phyloP scores from a whole-genome alignment of 176 grass and related monocot species.

The Triticum monococcum region DNA sequence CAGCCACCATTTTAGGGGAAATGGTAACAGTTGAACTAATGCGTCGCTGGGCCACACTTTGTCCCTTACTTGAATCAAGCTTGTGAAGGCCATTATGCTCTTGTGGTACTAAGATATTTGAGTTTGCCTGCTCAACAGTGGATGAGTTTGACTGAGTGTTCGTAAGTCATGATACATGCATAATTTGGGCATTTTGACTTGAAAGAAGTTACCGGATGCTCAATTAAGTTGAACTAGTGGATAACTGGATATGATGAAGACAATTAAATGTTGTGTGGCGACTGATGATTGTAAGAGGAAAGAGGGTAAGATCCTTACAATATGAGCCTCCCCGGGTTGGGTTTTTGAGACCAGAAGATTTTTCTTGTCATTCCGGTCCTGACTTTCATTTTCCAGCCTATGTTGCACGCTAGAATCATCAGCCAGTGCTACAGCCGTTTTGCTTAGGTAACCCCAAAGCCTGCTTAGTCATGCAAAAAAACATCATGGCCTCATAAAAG shows the following conservation, averaged over 20 bases:
- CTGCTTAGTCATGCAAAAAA: slow-evolving; percentile 35
- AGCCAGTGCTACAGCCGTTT: slow-evolving; percentile 17
- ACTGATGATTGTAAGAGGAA: slow-evolving; percentile 6
- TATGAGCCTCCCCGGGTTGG: neutral
- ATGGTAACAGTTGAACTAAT: slow-evolving; percentile 8
- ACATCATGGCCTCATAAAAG: slow-evolving; percentile 17
- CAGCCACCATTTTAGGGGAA: slow-evolving; percentile 44
- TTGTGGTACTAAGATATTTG: slow-evolving; percentile 35
- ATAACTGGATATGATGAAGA: slow-evolving; percentile 32
- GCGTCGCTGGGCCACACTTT: slow-evolving; percentile 8
- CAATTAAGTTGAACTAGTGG: slow-evolving; percentile 26
- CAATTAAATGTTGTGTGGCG: neutral
- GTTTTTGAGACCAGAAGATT: neutral
- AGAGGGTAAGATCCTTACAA: slow-evolving; percentile 25
- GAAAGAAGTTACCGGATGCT: neutral
- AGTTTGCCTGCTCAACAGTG: slow-evolving; percentile 30
- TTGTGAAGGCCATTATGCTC: slow-evolving; percentile 20
- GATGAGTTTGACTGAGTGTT: neutral
- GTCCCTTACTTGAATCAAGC: slow-evolving; percentile 29
- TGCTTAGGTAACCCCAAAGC: slow-evolving; percentile 61
- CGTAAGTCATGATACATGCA: slow-evolving; percentile 9
- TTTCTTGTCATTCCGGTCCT: slow-evolving; percentile 4
- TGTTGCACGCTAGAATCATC: slow-evolving; percentile 32
- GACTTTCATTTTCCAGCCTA: slow-evolving; percentile 1
- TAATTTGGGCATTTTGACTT: slow-evolving; percentile 8